These are phyloP conservation scores for Ambrosia artemisiifolia DNA, from an alignment of 129 eudicot genomes.

Conservation along the genomic window DNA sequence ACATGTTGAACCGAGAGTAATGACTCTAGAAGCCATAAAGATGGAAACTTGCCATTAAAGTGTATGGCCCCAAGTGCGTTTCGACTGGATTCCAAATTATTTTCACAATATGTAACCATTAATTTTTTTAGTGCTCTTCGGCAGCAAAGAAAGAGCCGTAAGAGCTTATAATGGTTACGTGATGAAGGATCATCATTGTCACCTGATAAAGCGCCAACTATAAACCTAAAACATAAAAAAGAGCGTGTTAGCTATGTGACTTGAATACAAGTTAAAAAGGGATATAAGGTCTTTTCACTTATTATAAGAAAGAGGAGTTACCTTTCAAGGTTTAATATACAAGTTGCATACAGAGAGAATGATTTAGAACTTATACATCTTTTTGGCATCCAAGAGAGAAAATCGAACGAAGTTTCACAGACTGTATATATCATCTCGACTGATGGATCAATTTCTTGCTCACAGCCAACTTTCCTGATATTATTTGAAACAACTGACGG, in stretches of 20 bases:
- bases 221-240: constrained; percentile 54
- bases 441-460: constrained; percentile 28
- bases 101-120: constrained; percentile 47
- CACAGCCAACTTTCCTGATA: constrained; percentile 13
- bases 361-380: constrained; percentile 49
- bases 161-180: constrained; percentile 34
- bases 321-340: constrained; percentile 87
- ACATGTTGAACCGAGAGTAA: constrained; percentile 42
- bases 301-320: constrained; percentile 19
- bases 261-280: not conserved
- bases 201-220: constrained; percentile 48
- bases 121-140: constrained; percentile 61
- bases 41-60: constrained; percentile 41
- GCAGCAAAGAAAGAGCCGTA: constrained; percentile 58
- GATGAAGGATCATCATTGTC: constrained; percentile 14
- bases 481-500: constrained; percentile 24
- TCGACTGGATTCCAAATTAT: constrained; percentile 33
- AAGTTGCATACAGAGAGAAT: constrained; percentile 45
- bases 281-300: not conserved
- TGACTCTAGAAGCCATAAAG: constrained; percentile 67
- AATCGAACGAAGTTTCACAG: constrained; percentile 51
- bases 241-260: not conserved
- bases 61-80: constrained; percentile 30
- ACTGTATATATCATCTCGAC: constrained; percentile 22
- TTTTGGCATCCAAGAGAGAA: constrained; percentile 66